Evolutionary conservation across 1,139 yeast genomes (phyloP).

Genomic region (Debaryomyces coudertii): DNA sequence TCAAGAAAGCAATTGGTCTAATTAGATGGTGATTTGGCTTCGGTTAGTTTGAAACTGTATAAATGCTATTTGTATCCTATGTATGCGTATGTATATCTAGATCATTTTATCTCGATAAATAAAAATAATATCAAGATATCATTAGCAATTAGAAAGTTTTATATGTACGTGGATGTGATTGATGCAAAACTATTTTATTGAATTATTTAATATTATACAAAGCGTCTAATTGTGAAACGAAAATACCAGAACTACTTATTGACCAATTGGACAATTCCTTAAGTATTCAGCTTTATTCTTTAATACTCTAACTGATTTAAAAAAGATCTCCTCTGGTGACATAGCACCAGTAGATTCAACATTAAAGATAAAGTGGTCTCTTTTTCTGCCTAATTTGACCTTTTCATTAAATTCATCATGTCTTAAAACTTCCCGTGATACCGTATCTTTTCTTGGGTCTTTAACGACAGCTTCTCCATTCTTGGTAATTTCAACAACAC

Average conservation of each 20-base stretch:
- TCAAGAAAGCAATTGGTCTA: slow-evolving; percentile 79
- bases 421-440: slow-evolving; percentile 92
- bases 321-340: slow-evolving; percentile 94
- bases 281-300: slow-evolving; percentile 84
- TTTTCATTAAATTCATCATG: slow-evolving; percentile 88
- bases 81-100: neutral
- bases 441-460: slow-evolving; percentile 93
- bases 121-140: neutral
- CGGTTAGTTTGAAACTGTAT: neutral
- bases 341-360: slow-evolving; percentile 96
- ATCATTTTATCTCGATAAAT: neutral
- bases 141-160: neutral
- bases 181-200: slow-evolving; percentile 8
- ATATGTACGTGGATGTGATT: neutral
- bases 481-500: slow-evolving; percentile 78
- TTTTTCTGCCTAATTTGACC: slow-evolving; percentile 85
- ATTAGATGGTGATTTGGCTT: slow-evolving; percentile 5
- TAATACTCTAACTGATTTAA: slow-evolving; percentile 82
- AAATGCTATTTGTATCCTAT: neutral
- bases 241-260: slow-evolving; percentile 27
- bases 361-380: slow-evolving; percentile 92
- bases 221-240: neutral
- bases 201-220: slow-evolving; percentile 9
- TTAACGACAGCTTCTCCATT: slow-evolving; percentile 76
- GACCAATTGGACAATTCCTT: slow-evolving; percentile 76